Evolutionary conservation across 2,329 filamentous ascomycete species (phyloP).

Genomic region (Diaporthe citriasiana): DNA sequence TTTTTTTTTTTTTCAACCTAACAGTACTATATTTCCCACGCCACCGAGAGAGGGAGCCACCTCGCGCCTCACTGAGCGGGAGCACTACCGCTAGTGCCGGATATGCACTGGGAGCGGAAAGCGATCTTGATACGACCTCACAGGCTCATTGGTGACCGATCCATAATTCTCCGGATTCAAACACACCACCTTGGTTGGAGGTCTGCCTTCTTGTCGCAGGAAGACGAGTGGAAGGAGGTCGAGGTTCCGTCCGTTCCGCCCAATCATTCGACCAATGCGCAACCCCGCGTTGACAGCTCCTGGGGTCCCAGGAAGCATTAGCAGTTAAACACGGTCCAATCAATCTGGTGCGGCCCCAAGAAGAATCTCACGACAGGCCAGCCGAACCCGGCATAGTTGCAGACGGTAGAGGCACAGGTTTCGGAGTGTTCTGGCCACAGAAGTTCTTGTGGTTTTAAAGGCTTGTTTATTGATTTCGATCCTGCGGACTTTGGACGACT

Average conservation of each 20-base stretch:
- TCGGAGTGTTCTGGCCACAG: not conserved
- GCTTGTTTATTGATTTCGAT: slow-evolving; percentile 31
- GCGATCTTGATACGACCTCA: slow-evolving; percentile 16
- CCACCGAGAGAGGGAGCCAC: not conserved
- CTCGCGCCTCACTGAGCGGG: slow-evolving; percentile 27
- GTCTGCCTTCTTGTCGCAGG: slow-evolving; percentile 18
- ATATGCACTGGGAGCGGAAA: slow-evolving; percentile 28
- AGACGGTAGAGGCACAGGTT: slow-evolving; percentile 15
- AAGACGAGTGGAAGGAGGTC: slow-evolving; percentile 11
- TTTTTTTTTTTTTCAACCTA: not conserved
- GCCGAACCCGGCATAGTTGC: not conserved
- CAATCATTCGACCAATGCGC: slow-evolving; percentile 13
- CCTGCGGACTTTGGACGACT: not conserved
- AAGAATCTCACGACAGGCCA: slow-evolving; percentile 18
- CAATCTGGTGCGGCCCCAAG: slow-evolving; percentile 23
- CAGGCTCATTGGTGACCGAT: slow-evolving; percentile 6
- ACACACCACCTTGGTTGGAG: slow-evolving; percentile 5
- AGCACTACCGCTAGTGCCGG: slow-evolving; percentile 30
- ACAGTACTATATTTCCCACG: slow-evolving; percentile 11
- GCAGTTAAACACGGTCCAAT: slow-evolving; percentile 31
- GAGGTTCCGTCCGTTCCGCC: slow-evolving; percentile 16
- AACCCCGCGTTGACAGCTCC: slow-evolving; percentile 35
- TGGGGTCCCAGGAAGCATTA: slow-evolving; percentile 23
- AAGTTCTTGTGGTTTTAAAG: not conserved
- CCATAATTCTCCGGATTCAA: not conserved